Percentiles rank a stretch among this genome's conserved stretches.
Evolutionary conservation across 1,139 yeast species (phyloP).

Genomic region (Sugiyamaella xylanicola): DNA sequence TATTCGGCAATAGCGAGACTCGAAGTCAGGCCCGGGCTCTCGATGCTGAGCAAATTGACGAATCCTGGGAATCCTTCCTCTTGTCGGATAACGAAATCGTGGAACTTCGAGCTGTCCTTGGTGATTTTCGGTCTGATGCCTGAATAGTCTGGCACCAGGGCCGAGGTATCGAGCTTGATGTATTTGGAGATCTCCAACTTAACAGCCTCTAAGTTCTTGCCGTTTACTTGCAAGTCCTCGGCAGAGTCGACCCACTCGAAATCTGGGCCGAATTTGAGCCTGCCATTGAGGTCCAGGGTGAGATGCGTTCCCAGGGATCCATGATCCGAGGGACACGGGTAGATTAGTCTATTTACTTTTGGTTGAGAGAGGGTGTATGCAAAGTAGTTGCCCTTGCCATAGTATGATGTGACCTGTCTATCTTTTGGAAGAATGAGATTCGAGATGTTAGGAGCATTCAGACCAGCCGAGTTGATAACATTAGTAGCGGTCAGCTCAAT

Average conservation of each 20-base stretch:
- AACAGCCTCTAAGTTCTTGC: slow-evolving; percentile 56
- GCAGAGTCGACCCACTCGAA: slow-evolving; percentile 71
- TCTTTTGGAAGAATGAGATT: slow-evolving; percentile 68
- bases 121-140: slow-evolving; percentile 85
- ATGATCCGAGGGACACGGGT: slow-evolving; percentile 79
- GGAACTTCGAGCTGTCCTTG: slow-evolving; percentile 52
- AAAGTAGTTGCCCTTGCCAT: slow-evolving; percentile 85
- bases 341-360: slow-evolving; percentile 51
- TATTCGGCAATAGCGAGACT: slow-evolving; percentile 79
- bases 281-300: slow-evolving; percentile 81
- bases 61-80: slow-evolving; percentile 75
- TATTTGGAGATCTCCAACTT: slow-evolving; percentile 61
- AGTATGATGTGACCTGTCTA: slow-evolving; percentile 59
- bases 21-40: slow-evolving; percentile 86
- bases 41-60: slow-evolving; percentile 78
- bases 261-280: slow-evolving; percentile 84
- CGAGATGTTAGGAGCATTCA: slow-evolving; percentile 67
- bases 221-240: slow-evolving; percentile 39
- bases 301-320: slow-evolving; percentile 85
- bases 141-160: slow-evolving; percentile 66
- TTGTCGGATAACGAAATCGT: slow-evolving; percentile 71
- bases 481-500: slow-evolving; percentile 56
- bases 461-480: slow-evolving; percentile 77
- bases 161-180: slow-evolving; percentile 58
- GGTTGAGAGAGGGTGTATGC: slow-evolving; percentile 53